Conservation (phyloP, 2,329 filamentous ascomycete species). For the Phaeoacremonium minimum region DNA sequence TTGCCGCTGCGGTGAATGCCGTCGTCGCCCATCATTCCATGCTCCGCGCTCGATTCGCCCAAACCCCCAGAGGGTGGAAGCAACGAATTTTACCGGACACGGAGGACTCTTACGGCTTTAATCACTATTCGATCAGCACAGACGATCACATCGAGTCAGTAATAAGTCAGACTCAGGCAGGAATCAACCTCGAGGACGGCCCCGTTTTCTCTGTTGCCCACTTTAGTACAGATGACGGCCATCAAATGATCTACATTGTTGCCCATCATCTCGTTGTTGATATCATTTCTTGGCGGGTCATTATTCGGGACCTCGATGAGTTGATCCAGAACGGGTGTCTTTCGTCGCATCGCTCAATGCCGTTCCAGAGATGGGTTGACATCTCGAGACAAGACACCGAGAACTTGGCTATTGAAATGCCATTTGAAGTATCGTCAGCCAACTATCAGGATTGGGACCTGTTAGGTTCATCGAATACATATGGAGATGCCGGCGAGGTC, state of each 20-base stretch:
- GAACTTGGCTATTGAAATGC: constrained; percentile 17
- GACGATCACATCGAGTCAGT: constrained; percentile 35
- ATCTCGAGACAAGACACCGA: constrained; percentile 27
- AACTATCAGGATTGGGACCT: constrained; percentile 45
- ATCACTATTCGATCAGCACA: constrained; percentile 32
- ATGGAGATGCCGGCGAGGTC: constrained; percentile 34
- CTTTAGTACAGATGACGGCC: constrained; percentile 37
- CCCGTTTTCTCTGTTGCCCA: constrained; percentile 47
- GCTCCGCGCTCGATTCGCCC: constrained; percentile 42
- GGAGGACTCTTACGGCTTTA: constrained; percentile 37
- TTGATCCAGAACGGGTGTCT: constrained; percentile 39
- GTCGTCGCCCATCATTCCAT: constrained; percentile 46
- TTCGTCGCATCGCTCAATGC: constrained; percentile 36
- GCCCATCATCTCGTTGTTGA: constrained; percentile 51
- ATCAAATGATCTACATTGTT: constrained; percentile 42
- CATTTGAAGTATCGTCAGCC: constrained; percentile 32
- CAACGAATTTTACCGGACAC: constrained; percentile 37
- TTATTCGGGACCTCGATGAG: constrained; percentile 45
- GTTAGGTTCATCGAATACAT: constrained; percentile 34
- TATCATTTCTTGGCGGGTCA: constrained; percentile 43
- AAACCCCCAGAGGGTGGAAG: constrained; percentile 34
- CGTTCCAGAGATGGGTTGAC: constrained; percentile 46
- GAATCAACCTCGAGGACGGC: constrained; percentile 43
- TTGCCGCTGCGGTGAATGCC: constrained; percentile 43
- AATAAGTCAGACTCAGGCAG: constrained; percentile 34